Evolutionary conservation across 2,329 filamentous ascomycete species (phyloP).

Genomic region (Monosporascus sp.): DNA sequence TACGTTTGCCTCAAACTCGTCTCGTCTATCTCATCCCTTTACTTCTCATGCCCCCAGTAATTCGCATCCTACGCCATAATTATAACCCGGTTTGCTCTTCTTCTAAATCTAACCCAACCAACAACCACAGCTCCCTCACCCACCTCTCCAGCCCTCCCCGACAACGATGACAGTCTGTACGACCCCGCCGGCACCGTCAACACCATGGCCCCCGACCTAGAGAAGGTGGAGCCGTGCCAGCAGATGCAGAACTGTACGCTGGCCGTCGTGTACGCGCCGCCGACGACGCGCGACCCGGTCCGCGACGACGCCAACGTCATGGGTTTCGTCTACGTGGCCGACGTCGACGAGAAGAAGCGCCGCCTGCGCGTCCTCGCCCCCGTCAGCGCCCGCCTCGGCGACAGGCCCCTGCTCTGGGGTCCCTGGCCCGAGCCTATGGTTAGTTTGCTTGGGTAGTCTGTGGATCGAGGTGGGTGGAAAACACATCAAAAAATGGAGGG

Average conservation of each 20-base stretch:
- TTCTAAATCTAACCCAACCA: neutral
- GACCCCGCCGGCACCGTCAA: constrained; percentile 9
- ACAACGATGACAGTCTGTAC: constrained; percentile 23
- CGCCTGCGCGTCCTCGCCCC: constrained; percentile 80
- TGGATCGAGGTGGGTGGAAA: too few relatives aligned
- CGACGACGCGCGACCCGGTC: constrained; percentile 64
- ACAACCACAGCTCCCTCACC: constrained; percentile 3
- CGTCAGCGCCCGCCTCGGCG: constrained; percentile 74
- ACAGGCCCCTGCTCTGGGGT: constrained; percentile 77
- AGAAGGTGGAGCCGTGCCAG: constrained; percentile 60
- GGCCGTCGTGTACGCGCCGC: constrained; percentile 74
- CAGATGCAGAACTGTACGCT: constrained; percentile 76
- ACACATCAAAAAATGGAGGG: too few relatives aligned
- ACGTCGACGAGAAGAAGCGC: constrained; percentile 80
- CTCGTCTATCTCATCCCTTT: too few relatives aligned
- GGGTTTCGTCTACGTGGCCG: constrained; percentile 89
- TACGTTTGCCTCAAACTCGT: constrained; percentile 29
- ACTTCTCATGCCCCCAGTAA: too few relatives aligned
- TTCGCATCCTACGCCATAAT: too few relatives aligned
- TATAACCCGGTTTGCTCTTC: too few relatives aligned
- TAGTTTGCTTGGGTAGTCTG: constrained; percentile 57
- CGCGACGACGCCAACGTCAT: constrained; percentile 78
- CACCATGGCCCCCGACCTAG: constrained; percentile 41
- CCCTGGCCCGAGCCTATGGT: constrained; percentile 82
- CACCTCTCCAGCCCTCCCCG: constrained; percentile 7